Conservation (phyloP, 495 filamentous ascomycete species). For the Alectoria sarmentosa region DNA sequence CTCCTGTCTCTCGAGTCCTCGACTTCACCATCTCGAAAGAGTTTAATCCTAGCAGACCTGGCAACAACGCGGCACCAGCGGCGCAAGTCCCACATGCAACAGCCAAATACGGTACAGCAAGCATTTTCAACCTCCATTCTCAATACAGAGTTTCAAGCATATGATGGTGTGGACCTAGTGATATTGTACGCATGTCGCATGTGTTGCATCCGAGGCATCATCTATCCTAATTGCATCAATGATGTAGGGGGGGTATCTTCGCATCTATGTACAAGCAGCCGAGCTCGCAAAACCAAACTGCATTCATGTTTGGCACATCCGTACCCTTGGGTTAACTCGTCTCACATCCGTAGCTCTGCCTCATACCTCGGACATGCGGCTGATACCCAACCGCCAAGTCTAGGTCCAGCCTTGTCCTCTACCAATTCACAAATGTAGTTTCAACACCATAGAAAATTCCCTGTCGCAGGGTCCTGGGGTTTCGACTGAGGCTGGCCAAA, state of each 20-base stretch:
- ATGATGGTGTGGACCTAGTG: background rate
- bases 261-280: constrained; percentile 12
- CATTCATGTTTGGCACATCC: background rate
- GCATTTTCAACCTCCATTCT: background rate
- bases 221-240: background rate
- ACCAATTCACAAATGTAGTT: background rate
- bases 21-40: no score
- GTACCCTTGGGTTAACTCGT: background rate
- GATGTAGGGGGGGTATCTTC: constrained; percentile 12
- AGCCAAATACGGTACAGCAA: constrained; percentile 5
- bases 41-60: background rate
- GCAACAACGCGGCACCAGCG: constrained; percentile 9
- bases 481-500: constrained; percentile 23
- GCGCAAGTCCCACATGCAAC: constrained; percentile 5
- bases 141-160: background rate
- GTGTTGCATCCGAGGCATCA: no score
- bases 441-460: constrained; percentile 24
- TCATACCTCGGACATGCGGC: constrained; percentile 5
- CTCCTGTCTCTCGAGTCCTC: background rate
- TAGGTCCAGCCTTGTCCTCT: background rate
- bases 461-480: constrained; percentile 15
- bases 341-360: background rate
- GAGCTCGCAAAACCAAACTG: background rate
- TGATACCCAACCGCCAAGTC: constrained; percentile 10
- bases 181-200: background rate